Base-by-base conservation (phyloP, 306 rosid genomes). In the Prunus salicina region DNA sequence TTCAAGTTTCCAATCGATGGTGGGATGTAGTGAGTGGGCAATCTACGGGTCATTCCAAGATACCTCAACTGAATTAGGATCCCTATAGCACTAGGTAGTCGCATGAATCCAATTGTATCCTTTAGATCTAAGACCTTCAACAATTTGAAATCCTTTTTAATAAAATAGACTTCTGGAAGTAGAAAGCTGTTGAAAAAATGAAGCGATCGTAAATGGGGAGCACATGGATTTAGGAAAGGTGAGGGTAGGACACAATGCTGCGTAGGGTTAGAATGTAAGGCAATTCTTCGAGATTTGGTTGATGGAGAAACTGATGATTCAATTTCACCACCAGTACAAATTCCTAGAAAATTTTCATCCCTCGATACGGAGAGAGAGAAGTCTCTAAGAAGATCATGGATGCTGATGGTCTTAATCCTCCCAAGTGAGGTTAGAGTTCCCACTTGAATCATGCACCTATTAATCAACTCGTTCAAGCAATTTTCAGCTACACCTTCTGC, bases 51-150 rank as follows among this genome's bases (percentile, higher is more conserved):
- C 8, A 43, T 0, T 22, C n/a, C 53, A 1, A 67, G 32, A 46
- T 43, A 67, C 72, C 27, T 47, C 43, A 47, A 68, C 11, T 68
- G 72, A 68, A 3, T 8, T 0, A 47, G 25, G 56, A 20, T 18
- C 38, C 25, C 52, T 41, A 66, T 1, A 41, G 18, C 12, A 22
- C 19, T 2, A 10, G 3, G 25, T 41, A 2, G 1, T 1, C 0
- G 0, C 0, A 0, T 4, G 7, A 1, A 13, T 13, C 18, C 56
- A 9, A 0, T 0, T 12, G 11, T 0, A 10, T 9, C 11, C 2
- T 2, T 30, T 14, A 68, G 2, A 20, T 46, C 55, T 0, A 67
- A 24, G 32, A 67, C 56, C 15, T 22, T 67, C 6, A 67, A 6
- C 15, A 45, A 22, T 20, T 67, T 67, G 56, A 47, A 46, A 24